Percentiles rank a stretch among this genome's conserved stretches.
Evolutionary conservation across 2,329 filamentous ascomycete genomes (phyloP).

Genomic region (Pyricularia grisea): DNA sequence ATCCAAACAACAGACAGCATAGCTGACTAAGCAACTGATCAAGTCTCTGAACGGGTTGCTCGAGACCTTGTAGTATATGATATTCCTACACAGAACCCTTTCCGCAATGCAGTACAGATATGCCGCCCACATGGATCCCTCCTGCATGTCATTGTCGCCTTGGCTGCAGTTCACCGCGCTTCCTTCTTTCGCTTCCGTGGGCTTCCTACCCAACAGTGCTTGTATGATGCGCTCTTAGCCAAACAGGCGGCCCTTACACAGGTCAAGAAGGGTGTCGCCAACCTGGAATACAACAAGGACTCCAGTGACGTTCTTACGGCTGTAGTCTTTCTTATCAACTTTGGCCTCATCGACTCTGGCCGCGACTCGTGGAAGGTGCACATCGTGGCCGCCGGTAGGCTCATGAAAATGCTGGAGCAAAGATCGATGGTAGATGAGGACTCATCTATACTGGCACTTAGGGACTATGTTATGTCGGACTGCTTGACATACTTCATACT

Average conservation of each 20-base stretch:
- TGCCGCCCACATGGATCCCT: slow-evolving; percentile 24
- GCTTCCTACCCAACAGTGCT: slow-evolving; percentile 15
- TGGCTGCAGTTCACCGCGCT: slow-evolving; percentile 37
- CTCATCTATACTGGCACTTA: slow-evolving; percentile 23
- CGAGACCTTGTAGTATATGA: slow-evolving; percentile 2
- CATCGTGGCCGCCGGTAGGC: slow-evolving; percentile 32
- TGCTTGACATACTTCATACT: slow-evolving; percentile 39
- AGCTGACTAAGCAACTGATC: background rate
- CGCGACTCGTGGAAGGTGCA: slow-evolving; percentile 37
- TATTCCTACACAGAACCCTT: background rate
- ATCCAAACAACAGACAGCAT: background rate
- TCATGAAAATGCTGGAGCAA: slow-evolving; percentile 29
- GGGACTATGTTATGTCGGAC: slow-evolving; percentile 37
- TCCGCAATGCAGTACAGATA: background rate
- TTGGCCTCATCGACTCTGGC: slow-evolving; percentile 39
- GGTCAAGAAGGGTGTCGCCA: slow-evolving; percentile 28
- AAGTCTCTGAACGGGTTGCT: background rate
- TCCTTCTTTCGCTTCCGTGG: slow-evolving; percentile 26
- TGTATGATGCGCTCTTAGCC: slow-evolving; percentile 33
- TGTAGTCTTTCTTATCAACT: slow-evolving; percentile 38
- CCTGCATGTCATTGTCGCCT: slow-evolving; percentile 36
- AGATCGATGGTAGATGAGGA: slow-evolving; percentile 3
- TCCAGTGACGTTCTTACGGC: slow-evolving; percentile 32
- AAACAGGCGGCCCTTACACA: slow-evolving; percentile 34
- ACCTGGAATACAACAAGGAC: slow-evolving; percentile 24